Percentiles rank a stretch among this genome's conserved stretches.
Conservation (phyloP, 257 asterid species). For the Gentiana dahurica region DNA sequence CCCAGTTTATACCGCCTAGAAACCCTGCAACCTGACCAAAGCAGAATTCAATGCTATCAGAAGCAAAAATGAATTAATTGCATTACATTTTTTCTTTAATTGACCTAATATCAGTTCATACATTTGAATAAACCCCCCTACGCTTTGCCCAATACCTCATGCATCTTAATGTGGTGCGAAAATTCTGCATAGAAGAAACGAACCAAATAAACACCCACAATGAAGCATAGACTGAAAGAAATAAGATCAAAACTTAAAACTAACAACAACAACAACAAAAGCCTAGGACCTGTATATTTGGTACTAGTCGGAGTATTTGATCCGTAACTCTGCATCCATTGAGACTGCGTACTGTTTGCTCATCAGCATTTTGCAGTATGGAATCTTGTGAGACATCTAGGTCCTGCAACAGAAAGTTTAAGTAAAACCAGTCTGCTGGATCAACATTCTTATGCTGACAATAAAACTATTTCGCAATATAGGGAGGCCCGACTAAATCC, state of each 20-base stretch:
- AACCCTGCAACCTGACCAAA: slow-evolving; percentile 28
- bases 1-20: slow-evolving; percentile 37
- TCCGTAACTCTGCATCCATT: slow-evolving; percentile 91
- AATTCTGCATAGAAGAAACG: slow-evolving; percentile 17
- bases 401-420: slow-evolving; percentile 28
- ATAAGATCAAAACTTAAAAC: background rate
- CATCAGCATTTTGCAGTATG: slow-evolving; percentile 75
- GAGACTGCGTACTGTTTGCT: slow-evolving; percentile 81
- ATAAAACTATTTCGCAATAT: background rate
- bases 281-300: slow-evolving; percentile 59
- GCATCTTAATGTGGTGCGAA: slow-evolving; percentile 33
- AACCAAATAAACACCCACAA: background rate
- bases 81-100: background rate
- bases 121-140: slow-evolving; percentile 40
- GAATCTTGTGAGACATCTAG: slow-evolving; percentile 75
- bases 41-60: slow-evolving; percentile 1
- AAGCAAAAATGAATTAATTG: background rate
- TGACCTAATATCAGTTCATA: slow-evolving; percentile 3
- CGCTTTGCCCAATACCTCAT: slow-evolving; percentile 33
- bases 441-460: background rate
- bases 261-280: background rate
- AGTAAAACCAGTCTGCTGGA: background rate
- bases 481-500: background rate
- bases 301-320: slow-evolving; percentile 65
- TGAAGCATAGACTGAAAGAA: background rate